Conservation (phyloP, 768 basidiomycete genomes). For the Rhodotorula kratochvilovae region DNA sequence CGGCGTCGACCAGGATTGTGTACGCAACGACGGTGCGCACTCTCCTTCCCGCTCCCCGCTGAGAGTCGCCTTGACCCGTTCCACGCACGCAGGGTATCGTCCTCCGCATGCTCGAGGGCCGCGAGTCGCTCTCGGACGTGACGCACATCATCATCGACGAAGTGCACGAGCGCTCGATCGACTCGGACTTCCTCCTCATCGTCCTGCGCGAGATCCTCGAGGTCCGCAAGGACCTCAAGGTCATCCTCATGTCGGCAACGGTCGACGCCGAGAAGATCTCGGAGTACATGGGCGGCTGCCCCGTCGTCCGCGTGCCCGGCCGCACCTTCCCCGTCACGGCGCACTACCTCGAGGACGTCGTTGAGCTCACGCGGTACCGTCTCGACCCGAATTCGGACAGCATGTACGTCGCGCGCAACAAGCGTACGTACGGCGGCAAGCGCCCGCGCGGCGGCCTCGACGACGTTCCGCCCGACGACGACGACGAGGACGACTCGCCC, state of each 20-base stretch:
- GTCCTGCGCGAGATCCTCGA: conserved; percentile 77
- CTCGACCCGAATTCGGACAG: conserved; percentile 51
- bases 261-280: conserved; percentile 87
- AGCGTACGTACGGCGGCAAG: conserved; percentile 29
- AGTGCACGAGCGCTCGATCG: conserved; percentile 94
- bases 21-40: conserved; percentile 44
- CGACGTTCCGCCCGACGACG: conserved; percentile 57
- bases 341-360: conserved; percentile 81
- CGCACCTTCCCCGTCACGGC: conserved; percentile 89
- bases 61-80: no score
- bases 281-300: conserved; percentile 73
- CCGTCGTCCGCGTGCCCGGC: conserved; percentile 80
- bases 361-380: conserved; percentile 59
- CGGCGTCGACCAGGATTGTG: conserved; percentile 36
- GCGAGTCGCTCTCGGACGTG: conserved; percentile 82
- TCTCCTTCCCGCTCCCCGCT: no score
- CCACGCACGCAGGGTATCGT: conserved; percentile 83
- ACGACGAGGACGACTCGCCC: conserved; percentile 56
- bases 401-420: conserved; percentile 55
- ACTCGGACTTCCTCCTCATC: conserved; percentile 93
- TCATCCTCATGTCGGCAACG: conserved; percentile 95
- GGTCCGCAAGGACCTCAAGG: conserved; percentile 79
- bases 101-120: conserved; percentile 89
- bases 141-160: conserved; percentile 97
- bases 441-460: conserved; percentile 50